Percentiles rank a stretch among this genome's conserved stretches.
These are phyloP conservation scores for Talaromyces funiculosus DNA, from an alignment of 2,329 filamentous ascomycete species.

Conservation along the genomic window DNA sequence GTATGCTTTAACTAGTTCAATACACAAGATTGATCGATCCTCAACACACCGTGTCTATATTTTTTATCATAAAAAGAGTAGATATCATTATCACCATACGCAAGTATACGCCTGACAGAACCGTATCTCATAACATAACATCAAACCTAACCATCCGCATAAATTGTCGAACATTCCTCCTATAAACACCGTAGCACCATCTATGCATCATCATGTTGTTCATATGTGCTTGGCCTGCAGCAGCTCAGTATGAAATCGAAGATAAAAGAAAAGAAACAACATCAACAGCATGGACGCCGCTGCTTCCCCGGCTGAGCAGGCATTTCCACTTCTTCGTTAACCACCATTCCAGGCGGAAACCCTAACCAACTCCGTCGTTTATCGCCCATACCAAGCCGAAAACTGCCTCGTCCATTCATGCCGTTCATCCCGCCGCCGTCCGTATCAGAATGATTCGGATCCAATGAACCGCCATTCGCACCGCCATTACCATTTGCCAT, in stretches of 20 bases:
- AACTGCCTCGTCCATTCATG: slow-evolving; percentile 50
- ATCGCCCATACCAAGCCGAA: slow-evolving; percentile 54
- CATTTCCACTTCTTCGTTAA: slow-evolving; percentile 29
- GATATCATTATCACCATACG: neutral
- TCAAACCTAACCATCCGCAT: neutral
- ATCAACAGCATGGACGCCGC: slow-evolving; percentile 41
- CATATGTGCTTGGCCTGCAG: neutral
- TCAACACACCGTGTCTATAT: neutral
- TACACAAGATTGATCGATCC: neutral
- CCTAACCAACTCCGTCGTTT: slow-evolving; percentile 64
- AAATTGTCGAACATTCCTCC: slow-evolving; percentile 13
- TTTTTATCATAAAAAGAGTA: neutral
- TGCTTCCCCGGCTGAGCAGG: slow-evolving; percentile 28
- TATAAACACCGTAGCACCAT: neutral
- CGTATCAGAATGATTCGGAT: slow-evolving; percentile 37
- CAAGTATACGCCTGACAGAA: neutral
- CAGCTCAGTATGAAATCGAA: neutral
- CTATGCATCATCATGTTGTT: neutral
- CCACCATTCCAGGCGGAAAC: slow-evolving; percentile 46
- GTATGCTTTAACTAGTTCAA: neutral
- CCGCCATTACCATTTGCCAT: slow-evolving; percentile 30
- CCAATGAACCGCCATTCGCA: slow-evolving; percentile 31
- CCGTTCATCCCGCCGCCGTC: slow-evolving; percentile 22
- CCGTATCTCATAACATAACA: neutral
- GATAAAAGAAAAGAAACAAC: neutral